phyloP scores from a whole-genome alignment of 2,329 filamentous ascomycete species.

The Fonsecaea pedrosoi region DNA sequence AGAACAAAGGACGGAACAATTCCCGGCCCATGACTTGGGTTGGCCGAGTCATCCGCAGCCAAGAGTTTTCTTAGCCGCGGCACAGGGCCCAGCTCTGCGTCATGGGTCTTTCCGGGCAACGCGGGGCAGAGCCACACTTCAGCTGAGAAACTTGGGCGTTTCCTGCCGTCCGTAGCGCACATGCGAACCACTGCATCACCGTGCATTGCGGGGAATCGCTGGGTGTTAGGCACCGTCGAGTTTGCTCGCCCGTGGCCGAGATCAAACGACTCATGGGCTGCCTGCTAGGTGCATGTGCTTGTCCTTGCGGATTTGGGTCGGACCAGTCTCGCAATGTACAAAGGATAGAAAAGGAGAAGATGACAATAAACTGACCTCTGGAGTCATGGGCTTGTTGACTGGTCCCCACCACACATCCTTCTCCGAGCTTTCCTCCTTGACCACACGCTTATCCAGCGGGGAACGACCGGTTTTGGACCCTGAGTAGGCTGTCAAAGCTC shows the following conservation, averaged over 20 bases:
- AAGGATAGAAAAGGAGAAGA: conserved; percentile 35
- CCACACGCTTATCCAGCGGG: conserved; percentile 95
- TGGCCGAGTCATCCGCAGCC: conserved; percentile 30
- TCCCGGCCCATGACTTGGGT: not conserved
- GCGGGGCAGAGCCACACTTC: conserved; percentile 29
- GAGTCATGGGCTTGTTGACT: conserved; percentile 98
- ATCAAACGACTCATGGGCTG: not conserved
- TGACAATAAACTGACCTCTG: conserved; percentile 73
- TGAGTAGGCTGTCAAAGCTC: conserved; percentile 95
- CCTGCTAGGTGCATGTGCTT: conserved; percentile 11
- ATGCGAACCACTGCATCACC: conserved; percentile 17
- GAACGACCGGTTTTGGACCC: conserved; percentile 98
- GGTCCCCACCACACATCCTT: conserved; percentile 98
- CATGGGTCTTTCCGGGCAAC: conserved; percentile 28
- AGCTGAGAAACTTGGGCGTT: conserved; percentile 7
- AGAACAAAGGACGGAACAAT: not conserved
- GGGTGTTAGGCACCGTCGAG: conserved; percentile 1
- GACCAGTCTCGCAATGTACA: conserved; percentile 31
- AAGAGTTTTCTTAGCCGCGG: conserved; percentile 23
- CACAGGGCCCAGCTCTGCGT: conserved; percentile 23
- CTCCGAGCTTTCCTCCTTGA: conserved; percentile 87
- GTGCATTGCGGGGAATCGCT: conserved; percentile 24
- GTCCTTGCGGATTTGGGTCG: conserved; percentile 30
- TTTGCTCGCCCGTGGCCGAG: conserved; percentile 1
- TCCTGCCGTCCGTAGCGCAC: conserved; percentile 22